A percentile compares a stretch with the other conserved stretches of the same genome.
These are phyloP conservation scores for Trametes maxima DNA, from an alignment of 768 basidiomycete species.

Conservation along the genomic window DNA sequence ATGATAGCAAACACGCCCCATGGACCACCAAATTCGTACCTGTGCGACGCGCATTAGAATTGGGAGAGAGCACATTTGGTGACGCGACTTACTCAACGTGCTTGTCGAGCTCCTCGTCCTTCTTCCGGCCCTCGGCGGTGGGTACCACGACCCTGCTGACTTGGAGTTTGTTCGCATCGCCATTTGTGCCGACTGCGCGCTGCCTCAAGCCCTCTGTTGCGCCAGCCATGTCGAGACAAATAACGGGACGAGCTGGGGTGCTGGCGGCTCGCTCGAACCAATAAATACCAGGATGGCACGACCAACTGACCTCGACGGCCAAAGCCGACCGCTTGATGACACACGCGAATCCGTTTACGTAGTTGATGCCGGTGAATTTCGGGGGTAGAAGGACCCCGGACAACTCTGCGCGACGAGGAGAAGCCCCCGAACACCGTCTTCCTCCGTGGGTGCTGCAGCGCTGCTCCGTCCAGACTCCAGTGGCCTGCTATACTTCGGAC, in stretches of 20 bases:
- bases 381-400: too few relatives aligned
- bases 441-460: too few relatives aligned
- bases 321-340: too few relatives aligned
- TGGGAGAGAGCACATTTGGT: not conserved
- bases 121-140: slow-evolving; percentile 72
- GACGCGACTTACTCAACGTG: slow-evolving; percentile 42
- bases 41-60: slow-evolving; percentile 34
- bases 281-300: slow-evolving; percentile 11
- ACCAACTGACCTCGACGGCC: not conserved
- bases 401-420: too few relatives aligned
- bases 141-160: slow-evolving; percentile 35
- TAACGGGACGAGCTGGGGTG: not conserved
- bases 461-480: too few relatives aligned
- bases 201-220: slow-evolving; percentile 20
- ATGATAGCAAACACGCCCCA: slow-evolving; percentile 91
- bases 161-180: slow-evolving; percentile 15
- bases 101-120: slow-evolving; percentile 65
- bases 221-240: slow-evolving; percentile 19
- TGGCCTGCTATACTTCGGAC: too few relatives aligned
- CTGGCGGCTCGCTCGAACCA: not conserved
- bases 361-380: too few relatives aligned
- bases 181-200: slow-evolving; percentile 14
- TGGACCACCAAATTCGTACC: slow-evolving; percentile 97
- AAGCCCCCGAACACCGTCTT: too few relatives aligned
- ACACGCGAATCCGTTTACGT: too few relatives aligned